Base-by-base conservation (phyloP, 768 basidiomycete species). In the Lactifluus subvellereus region DNA sequence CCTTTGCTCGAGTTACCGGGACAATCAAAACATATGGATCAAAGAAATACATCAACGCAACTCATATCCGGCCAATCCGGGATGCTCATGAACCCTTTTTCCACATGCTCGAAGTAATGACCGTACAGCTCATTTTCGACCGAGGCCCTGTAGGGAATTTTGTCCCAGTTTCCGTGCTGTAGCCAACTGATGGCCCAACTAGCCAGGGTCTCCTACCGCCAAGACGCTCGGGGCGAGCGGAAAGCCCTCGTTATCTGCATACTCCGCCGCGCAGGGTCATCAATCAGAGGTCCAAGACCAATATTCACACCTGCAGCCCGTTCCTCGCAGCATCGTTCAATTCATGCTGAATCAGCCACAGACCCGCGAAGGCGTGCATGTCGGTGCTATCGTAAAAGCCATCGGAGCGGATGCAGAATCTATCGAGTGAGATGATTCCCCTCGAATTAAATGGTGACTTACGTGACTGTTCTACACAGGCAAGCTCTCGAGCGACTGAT, bases 41-140 rank as follows among this genome's bases (percentile, higher is more conserved):
- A 71, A 94, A 89, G 74, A 79, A 85, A 72, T 91, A 93, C 72
- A 80, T 99, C 70, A 90, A 89, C 59, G 86, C 89, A 7, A 84
- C 80, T 30, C 82, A 87, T 65, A 84, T 98, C 66, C 84, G 90
- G 30, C 77, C 79, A 7, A 76, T 88, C 49, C 81, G 77, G 33
- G 89, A 94, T 68, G 75, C 79, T 10, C 83, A 89, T 71, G 95
- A 98, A 73, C 74, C 89, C 27, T 87, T 85, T 71, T 94, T 89
- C 73, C 94, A 98, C 72, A 74, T 86, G 43, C 71, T 91, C 57
- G 92, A 98, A 68, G 79, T 82, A 13, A 84, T 94, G 67, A 80
- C 81, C 27, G 84, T 88, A 13, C 85, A 81, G 57, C 74, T 92
- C 65, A 80, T 80, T 53, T 74, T 86, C 62, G 84, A 89, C 69